Conservation (phyloP, 106 monocot genomes). For the Alisma plantagoaquatica region DNA sequence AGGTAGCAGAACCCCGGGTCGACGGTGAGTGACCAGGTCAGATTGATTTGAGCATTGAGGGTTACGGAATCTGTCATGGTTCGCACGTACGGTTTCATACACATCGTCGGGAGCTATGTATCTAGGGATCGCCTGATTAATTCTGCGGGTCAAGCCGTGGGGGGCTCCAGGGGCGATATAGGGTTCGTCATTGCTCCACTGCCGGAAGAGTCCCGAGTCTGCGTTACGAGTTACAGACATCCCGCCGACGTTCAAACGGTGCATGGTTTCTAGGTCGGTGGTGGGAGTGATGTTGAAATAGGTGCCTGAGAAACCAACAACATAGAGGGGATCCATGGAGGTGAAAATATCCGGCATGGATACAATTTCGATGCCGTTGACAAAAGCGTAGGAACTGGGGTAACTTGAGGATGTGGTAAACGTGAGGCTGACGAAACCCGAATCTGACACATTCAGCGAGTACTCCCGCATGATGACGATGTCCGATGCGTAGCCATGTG, state of each 20-base stretch:
- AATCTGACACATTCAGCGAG: slow-evolving; percentile 38
- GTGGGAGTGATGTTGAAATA: slow-evolving; percentile 15
- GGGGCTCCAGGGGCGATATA: slow-evolving; percentile 52
- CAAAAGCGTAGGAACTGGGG: slow-evolving; percentile 19
- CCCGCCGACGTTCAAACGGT: too few relatives aligned
- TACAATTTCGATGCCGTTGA: too few relatives aligned
- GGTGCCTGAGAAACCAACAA: slow-evolving; percentile 2
- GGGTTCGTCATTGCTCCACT: slow-evolving; percentile 38
- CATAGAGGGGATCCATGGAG: slow-evolving; percentile 30
- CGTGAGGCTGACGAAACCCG: slow-evolving; percentile 32
- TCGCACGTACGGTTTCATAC: slow-evolving; percentile 46
- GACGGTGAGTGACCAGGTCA: slow-evolving; percentile 51
- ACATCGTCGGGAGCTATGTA: slow-evolving; percentile 49
- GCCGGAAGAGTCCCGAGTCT: slow-evolving; percentile 36
- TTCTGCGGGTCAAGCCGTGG: slow-evolving; percentile 27
- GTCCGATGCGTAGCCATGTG: too few relatives aligned
- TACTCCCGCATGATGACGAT: slow-evolving; percentile 37
- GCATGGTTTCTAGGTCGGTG: slow-evolving; percentile 54
- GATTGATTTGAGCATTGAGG: slow-evolving; percentile 20
- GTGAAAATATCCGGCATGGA: too few relatives aligned
- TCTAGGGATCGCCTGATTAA: slow-evolving; percentile 26
- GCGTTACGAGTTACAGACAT: slow-evolving; percentile 16
- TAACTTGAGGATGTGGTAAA: slow-evolving; percentile 32
- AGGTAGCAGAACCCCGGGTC: too few relatives aligned
- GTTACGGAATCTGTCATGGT: slow-evolving; percentile 69